Evolutionary conservation across 208 protist species (phyloP).

Genomic region (Leishmania tropica): DNA sequence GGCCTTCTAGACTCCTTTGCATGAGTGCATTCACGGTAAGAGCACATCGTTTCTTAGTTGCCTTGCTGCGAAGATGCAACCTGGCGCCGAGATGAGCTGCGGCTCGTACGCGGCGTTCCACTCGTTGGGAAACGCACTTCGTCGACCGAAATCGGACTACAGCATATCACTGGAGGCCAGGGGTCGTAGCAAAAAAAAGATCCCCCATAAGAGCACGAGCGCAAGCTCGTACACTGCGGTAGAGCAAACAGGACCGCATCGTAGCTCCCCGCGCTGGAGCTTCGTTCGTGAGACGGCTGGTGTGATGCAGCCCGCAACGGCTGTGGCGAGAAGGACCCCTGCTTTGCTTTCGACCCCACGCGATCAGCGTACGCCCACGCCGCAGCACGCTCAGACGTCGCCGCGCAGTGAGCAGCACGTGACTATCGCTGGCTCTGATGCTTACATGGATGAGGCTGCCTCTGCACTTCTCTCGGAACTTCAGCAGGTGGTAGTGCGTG

Average conservation of each 20-base stretch:
- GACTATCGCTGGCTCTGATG: neutral
- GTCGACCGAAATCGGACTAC: conserved; percentile 20
- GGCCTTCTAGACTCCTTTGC: neutral
- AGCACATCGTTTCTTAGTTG: neutral
- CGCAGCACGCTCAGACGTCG: neutral
- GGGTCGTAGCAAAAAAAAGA: neutral
- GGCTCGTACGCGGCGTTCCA: neutral
- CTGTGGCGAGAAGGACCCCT: neutral
- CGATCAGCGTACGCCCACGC: neutral
- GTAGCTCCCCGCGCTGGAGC: neutral
- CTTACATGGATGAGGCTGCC: conserved; percentile 24
- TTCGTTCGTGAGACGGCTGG: neutral
- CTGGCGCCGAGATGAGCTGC: neutral
- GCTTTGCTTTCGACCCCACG: neutral
- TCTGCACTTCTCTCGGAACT: conserved; percentile 38
- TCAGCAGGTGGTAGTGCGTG: conserved; percentile 49
- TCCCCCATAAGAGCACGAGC: too few relatives aligned
- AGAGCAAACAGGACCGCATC: neutral
- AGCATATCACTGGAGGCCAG: conserved; percentile 7
- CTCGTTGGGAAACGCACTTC: neutral
- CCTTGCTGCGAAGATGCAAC: neutral
- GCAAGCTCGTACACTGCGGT: neutral
- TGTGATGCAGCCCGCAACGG: neutral
- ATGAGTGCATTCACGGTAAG: neutral
- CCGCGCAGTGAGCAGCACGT: neutral